These are phyloP conservation scores for Aegilops sharonensis DNA, from an alignment of 176 grass and related monocot genomes.

Conservation along the genomic window DNA sequence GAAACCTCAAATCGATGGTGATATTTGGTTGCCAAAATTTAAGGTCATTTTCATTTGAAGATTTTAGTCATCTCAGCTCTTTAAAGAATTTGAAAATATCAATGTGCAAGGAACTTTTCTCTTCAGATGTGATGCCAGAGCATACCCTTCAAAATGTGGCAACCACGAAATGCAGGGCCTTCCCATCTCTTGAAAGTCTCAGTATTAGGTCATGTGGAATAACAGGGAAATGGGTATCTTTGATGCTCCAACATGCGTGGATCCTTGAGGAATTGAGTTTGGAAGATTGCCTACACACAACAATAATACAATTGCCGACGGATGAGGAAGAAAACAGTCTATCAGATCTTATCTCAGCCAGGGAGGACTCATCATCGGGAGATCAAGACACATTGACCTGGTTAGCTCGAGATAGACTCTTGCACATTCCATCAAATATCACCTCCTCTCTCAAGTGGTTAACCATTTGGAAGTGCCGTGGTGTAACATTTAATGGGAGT, in stretches of 20 bases:
- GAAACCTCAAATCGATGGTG: not conserved
- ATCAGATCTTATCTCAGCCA: not conserved
- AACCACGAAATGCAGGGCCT: not conserved
- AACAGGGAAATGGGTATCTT: not conserved
- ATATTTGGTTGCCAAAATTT: not conserved
- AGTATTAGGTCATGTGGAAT: accelerated
- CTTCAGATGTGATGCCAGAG: not conserved
- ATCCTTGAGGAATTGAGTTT: not conserved
- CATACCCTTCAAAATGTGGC: not conserved
- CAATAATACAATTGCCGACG: accelerated
- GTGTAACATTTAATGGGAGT: not conserved
- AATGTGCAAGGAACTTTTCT: not conserved
- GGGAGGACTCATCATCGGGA: not conserved
- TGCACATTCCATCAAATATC: not conserved
- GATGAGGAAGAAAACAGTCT: not conserved
- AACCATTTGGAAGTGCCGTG: accelerated
- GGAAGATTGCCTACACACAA: accelerated
- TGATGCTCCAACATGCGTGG: not conserved
- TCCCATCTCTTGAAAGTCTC: not conserved
- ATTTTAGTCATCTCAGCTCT: not conserved
- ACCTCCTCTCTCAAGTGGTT: not conserved
- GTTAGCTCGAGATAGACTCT: not conserved
- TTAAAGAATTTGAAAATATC: not conserved
- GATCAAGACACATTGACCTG: not conserved
- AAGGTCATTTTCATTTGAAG: not conserved